These are phyloP conservation scores for Tetrapisispora iriomotensis DNA, from an alignment of 805 yeast species.

Conservation along the genomic window DNA sequence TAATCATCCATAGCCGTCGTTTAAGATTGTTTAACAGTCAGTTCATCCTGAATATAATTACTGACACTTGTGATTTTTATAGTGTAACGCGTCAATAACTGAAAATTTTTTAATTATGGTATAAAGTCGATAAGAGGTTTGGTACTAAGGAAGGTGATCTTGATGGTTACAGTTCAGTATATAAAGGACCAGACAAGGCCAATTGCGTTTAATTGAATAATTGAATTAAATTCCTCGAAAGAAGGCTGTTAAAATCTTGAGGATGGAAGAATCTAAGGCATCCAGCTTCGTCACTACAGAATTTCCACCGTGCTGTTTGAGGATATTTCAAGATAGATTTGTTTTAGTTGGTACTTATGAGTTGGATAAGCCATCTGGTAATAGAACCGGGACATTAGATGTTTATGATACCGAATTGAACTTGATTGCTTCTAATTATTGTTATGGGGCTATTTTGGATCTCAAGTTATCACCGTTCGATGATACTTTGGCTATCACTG, in stretches of 20 bases:
- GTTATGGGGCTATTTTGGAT: slow-evolving; percentile 66
- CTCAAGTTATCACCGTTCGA: slow-evolving; percentile 56
- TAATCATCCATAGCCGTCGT: too few species aligned
- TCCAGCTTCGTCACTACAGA: slow-evolving; percentile 31
- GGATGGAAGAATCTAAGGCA: slow-evolving; percentile 15
- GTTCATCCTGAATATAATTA: too few species aligned
- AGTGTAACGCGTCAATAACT: too few species aligned
- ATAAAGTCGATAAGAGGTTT: too few species aligned
- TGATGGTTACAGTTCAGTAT: too few species aligned
- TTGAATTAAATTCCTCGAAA: neutral
- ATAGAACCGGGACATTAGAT: slow-evolving; percentile 56
- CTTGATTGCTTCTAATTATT: slow-evolving; percentile 23
- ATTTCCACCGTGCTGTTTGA: slow-evolving; percentile 78
- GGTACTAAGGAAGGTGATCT: too few species aligned
- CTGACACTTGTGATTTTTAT: too few species aligned
- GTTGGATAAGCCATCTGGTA: slow-evolving; percentile 47
- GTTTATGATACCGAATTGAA: slow-evolving; percentile 25
- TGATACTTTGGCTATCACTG: slow-evolving; percentile 40
- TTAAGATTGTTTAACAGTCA: too few species aligned
- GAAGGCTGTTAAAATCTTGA: neutral
- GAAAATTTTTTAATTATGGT: too few species aligned
- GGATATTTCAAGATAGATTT: slow-evolving; percentile 39
- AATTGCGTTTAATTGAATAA: too few species aligned
- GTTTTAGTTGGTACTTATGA: slow-evolving; percentile 74
- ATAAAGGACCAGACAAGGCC: too few species aligned